These are phyloP conservation scores for Phaeophleospora eucalypticola DNA, from an alignment of 2,329 filamentous ascomycete genomes.

Conservation along the genomic window DNA sequence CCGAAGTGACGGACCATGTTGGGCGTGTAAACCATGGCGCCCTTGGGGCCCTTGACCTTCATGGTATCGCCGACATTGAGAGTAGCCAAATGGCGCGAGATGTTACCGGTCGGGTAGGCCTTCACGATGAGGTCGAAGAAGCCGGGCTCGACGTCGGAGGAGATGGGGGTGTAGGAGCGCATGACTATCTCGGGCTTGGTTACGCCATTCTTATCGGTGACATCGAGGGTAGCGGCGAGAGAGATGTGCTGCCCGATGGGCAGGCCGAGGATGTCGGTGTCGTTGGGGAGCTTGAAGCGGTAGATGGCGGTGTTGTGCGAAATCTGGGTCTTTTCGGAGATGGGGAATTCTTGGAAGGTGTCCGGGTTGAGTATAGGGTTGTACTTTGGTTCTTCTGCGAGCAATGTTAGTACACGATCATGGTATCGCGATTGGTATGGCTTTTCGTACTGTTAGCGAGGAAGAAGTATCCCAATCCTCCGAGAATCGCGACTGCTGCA, in stretches of 20 bases:
- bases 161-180: conserved; percentile 88
- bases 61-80: conserved; percentile 81
- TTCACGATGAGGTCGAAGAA: conserved; percentile 97
- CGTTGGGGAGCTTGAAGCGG: conserved; percentile 79
- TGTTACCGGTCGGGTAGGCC: conserved; percentile 95
- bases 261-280: conserved; percentile 80
- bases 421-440: neutral
- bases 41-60: conserved; percentile 90
- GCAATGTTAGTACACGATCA: neutral
- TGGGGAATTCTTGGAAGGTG: conserved; percentile 84
- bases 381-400: conserved; percentile 51
- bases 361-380: conserved; percentile 82
- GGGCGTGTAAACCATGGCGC: conserved; percentile 93
- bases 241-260: conserved; percentile 99
- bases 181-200: conserved; percentile 77
- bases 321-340: conserved; percentile 90
- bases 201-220: conserved; percentile 60
- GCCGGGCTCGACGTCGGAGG: conserved; percentile 81
- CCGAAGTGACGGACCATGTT: conserved; percentile 96
- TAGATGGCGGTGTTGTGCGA: conserved; percentile 99
- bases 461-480: conserved; percentile 10
- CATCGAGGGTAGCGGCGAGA: conserved; percentile 77
- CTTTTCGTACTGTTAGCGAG: conserved; percentile 12
- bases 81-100: conserved; percentile 84
- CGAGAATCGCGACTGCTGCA: conserved; percentile 29